Evolutionary conservation across 768 basidiomycete genomes (phyloP).

Genomic region (Trametes coccinea): DNA sequence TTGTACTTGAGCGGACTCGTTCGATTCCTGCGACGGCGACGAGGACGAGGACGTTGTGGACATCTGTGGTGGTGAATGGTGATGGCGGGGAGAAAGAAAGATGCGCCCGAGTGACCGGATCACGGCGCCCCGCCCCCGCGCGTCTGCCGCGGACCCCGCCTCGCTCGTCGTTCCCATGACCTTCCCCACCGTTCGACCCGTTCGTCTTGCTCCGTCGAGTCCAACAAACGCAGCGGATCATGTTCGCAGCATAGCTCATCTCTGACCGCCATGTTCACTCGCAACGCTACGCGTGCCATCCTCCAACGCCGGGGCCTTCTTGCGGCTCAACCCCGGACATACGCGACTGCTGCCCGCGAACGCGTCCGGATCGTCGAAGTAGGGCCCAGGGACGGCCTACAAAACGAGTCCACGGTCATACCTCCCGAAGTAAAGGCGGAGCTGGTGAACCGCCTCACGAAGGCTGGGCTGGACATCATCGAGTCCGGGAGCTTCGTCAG

Average conservation of each 20-base stretch:
- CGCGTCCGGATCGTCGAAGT: constrained; percentile 74
- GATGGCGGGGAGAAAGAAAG: neutral
- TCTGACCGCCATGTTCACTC: constrained; percentile 3
- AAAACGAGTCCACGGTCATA: constrained; percentile 80
- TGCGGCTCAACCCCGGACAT: neutral
- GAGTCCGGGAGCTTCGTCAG: constrained; percentile 92
- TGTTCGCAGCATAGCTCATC: neutral
- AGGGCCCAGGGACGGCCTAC: constrained; percentile 87
- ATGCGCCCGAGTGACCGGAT: neutral
- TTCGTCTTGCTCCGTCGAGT: neutral
- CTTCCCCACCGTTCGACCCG: neutral
- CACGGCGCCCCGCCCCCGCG: neutral
- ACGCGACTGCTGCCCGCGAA: constrained; percentile 10
- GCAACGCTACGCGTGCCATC: neutral
- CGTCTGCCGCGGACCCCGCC: neutral
- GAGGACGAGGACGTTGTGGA: neutral
- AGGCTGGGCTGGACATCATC: constrained; percentile 67
- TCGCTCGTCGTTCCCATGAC: constrained; percentile 14
- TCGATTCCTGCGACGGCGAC: neutral
- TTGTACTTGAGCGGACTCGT: neutral
- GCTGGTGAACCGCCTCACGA: constrained; percentile 72
- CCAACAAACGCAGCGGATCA: neutral
- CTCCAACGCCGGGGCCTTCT: neutral
- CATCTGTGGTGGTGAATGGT: constrained; percentile 3
- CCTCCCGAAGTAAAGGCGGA: constrained; percentile 75